A percentile compares a stretch with the other conserved stretches of the same genome.
Conservation (phyloP, 2,329 filamentous ascomycete genomes). For the Trichoderma koningiopsis region DNA sequence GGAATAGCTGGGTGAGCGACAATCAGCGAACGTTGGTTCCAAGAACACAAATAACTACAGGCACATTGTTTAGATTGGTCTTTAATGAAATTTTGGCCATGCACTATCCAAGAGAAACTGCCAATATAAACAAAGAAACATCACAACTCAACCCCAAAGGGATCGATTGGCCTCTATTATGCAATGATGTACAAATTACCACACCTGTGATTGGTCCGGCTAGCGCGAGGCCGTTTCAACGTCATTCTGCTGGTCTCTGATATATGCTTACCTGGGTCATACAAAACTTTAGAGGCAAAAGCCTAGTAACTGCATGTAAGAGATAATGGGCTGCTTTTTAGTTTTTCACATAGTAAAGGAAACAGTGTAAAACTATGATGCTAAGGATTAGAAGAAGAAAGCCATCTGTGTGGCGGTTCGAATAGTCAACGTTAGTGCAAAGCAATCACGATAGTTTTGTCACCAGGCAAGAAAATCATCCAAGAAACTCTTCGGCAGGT, state of each 20-base stretch:
- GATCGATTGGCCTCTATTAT: not conserved
- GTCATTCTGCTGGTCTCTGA: not conserved
- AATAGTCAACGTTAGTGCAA: not conserved
- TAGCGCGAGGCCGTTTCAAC: not conserved
- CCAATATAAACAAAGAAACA: not conserved
- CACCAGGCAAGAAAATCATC: not conserved
- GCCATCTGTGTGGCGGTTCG: not conserved
- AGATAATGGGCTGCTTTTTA: not conserved
- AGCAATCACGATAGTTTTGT: not conserved
- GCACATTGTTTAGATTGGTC: no score
- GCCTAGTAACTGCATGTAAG: not conserved
- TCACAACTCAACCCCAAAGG: not conserved
- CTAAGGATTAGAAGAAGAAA: not conserved
- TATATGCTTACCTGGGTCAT: not conserved
- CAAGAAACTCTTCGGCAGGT: not conserved
- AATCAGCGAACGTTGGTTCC: no score
- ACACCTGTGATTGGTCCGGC: not conserved
- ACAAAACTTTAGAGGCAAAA: not conserved
- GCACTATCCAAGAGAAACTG: no score
- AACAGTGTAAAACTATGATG: not conserved
- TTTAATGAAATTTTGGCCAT: no score
- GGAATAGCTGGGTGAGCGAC: no score
- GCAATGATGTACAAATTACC: not conserved
- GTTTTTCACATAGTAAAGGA: not conserved
- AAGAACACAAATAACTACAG: no score